phyloP scores from a whole-genome alignment of 345 rosid species.

The Dimocarpus longan region DNA sequence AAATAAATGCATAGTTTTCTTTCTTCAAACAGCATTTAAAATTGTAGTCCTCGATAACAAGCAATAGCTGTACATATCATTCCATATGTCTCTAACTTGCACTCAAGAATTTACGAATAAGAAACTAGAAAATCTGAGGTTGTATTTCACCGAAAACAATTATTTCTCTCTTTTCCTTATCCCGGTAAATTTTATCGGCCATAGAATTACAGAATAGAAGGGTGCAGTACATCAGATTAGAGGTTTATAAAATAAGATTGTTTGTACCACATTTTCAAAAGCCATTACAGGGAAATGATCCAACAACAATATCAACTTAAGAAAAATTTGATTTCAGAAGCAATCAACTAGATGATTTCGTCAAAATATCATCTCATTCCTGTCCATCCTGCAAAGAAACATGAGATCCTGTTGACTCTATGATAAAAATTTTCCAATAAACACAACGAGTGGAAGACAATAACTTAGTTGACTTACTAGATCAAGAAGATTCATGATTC shows the following conservation, averaged over 20 bases:
- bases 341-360: slow-evolving; percentile 3
- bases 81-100: background rate
- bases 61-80: background rate
- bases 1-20: background rate
- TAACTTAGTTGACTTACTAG: background rate
- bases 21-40: background rate
- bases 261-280: slow-evolving; percentile 21
- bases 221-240: slow-evolving; percentile 19
- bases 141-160: background rate
- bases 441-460: background rate
- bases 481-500: background rate
- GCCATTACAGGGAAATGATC: slow-evolving; percentile 20
- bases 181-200: background rate
- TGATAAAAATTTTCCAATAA: background rate
- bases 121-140: background rate
- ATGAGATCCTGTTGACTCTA: background rate
- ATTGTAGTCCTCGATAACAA: background rate
- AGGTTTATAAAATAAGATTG: slow-evolving; percentile 15
- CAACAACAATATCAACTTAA: slow-evolving; percentile 30
- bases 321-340: slow-evolving; percentile 19
- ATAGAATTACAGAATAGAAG: slow-evolving; percentile 15
- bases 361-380: slow-evolving; percentile 30
- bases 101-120: background rate
- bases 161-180: slow-evolving; percentile 15
- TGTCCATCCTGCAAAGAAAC: slow-evolving; percentile 34